These are phyloP conservation scores for Trichosporon asahii DNA, from an alignment of 1,284 basidiomycete genomes.

Conservation along the genomic window DNA sequence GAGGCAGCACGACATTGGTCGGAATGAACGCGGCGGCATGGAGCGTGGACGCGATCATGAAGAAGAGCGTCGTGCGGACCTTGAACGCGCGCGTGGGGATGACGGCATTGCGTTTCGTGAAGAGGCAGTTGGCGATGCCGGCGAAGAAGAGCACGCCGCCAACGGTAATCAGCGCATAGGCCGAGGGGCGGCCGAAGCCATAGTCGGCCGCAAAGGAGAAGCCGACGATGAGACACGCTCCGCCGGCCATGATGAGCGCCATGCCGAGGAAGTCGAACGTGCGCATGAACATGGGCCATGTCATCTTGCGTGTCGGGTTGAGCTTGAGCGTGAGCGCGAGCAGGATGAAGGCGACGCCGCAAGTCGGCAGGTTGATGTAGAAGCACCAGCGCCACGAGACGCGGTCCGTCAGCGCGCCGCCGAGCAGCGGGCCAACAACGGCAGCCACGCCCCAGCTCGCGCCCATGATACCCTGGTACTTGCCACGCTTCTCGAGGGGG, in stretches of 20 bases:
- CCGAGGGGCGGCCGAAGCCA: slow-evolving; percentile 54
- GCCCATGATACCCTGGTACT: slow-evolving; percentile 53
- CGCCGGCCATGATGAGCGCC: slow-evolving; percentile 65
- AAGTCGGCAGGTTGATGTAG: slow-evolving; percentile 47
- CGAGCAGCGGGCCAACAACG: slow-evolving; percentile 52
- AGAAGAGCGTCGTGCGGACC: slow-evolving; percentile 45
- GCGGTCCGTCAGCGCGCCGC: slow-evolving; percentile 40
- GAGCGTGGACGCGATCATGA: slow-evolving; percentile 37
- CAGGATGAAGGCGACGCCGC: slow-evolving; percentile 60
- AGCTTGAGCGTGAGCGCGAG: slow-evolving; percentile 79
- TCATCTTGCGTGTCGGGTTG: slow-evolving; percentile 53
- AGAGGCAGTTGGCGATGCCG: slow-evolving; percentile 64
- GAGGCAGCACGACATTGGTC: slow-evolving; percentile 37
- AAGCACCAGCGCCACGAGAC: slow-evolving; percentile 35
- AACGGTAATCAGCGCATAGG: slow-evolving; percentile 69
- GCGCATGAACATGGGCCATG: slow-evolving; percentile 26
- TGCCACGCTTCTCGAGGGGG: slow-evolving; percentile 41
- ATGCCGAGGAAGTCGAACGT: slow-evolving; percentile 50
- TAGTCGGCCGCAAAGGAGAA: slow-evolving; percentile 56
- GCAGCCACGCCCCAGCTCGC: slow-evolving; percentile 51
- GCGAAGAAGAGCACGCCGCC: slow-evolving; percentile 62
- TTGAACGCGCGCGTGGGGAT: slow-evolving; percentile 53
- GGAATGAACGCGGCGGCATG: slow-evolving; percentile 40
- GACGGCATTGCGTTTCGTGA: slow-evolving; percentile 71
- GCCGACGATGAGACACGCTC: slow-evolving; percentile 73